Percentiles rank a stretch among this genome's conserved stretches.
phyloP scores from a whole-genome alignment of 164 flowering plant genomes.

The Vitis cinerea region DNA sequence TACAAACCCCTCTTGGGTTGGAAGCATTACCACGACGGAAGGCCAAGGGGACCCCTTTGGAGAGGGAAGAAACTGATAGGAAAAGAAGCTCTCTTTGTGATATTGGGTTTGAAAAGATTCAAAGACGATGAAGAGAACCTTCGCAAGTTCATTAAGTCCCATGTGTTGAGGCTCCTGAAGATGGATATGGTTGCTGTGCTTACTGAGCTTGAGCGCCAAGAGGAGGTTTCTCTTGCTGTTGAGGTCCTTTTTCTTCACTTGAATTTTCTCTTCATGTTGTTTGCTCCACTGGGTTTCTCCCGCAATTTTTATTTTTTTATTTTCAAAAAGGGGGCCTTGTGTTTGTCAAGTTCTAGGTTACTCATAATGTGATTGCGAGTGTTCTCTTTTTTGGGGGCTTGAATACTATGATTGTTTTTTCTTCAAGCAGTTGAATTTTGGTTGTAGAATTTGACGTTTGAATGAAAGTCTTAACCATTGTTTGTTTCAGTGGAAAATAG shows the following conservation, averaged over 20 bases:
- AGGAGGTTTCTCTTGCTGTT: constrained; percentile 62
- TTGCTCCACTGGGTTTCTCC: neutral
- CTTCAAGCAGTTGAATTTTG: no score
- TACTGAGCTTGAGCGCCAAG: constrained; percentile 80
- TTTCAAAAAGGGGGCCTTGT: no score
- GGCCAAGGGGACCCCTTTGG: constrained; percentile 95
- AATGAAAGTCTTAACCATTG: no score
- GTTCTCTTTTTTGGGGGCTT: no score
- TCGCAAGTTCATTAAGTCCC: constrained; percentile 63
- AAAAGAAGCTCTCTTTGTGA: constrained; percentile 82
- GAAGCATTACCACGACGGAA: constrained; percentile 69
- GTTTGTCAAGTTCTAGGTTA: no score
- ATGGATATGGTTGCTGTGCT: constrained; percentile 84
- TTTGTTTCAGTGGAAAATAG: no score
- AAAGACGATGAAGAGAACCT: constrained; percentile 76
- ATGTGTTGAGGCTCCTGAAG: constrained; percentile 76
- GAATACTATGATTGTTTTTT: no score
- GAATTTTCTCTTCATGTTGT: neutral
- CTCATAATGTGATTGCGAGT: no score
- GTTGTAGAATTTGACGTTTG: no score
- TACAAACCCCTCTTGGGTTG: constrained; percentile 5
- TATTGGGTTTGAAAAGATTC: constrained; percentile 69
- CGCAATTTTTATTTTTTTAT: neutral
- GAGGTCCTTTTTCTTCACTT: constrained; percentile 42
- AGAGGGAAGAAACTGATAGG: constrained; percentile 84